These are phyloP conservation scores for Pythium angustatum DNA, from an alignment of 352 stramenopile species.

Conservation along the genomic window DNA sequence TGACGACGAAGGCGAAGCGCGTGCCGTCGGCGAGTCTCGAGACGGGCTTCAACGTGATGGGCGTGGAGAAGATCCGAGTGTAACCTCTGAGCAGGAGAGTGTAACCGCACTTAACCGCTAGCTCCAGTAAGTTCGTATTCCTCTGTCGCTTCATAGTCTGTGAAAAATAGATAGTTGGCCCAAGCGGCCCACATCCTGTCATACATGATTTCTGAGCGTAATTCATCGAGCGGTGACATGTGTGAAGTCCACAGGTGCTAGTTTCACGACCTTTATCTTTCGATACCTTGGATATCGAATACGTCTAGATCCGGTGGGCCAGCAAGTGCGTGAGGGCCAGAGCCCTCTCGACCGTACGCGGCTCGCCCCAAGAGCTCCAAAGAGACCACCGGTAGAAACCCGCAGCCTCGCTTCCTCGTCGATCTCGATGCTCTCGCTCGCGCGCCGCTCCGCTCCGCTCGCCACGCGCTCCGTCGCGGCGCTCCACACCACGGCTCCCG, in stretches of 20 bases:
- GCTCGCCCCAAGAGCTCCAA: neutral
- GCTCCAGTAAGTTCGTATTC: neutral
- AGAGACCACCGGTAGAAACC: constrained; percentile 15
- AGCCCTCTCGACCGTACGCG: constrained; percentile 19
- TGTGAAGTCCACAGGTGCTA: too few relatives aligned
- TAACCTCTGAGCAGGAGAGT: constrained; percentile 1
- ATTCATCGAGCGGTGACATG: too few relatives aligned
- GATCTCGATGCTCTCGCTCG: constrained; percentile 27
- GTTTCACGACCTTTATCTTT: neutral
- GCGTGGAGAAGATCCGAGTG: constrained; percentile 12
- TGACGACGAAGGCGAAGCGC: too few relatives aligned
- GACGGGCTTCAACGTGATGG: constrained; percentile 13
- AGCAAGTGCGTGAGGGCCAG: constrained; percentile 8
- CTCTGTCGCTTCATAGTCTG: neutral
- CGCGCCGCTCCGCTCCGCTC: constrained; percentile 22
- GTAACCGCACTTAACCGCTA: neutral
- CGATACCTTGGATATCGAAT: neutral
- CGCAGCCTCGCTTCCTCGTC: neutral
- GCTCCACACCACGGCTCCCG: constrained; percentile 25
- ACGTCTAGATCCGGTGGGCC: neutral
- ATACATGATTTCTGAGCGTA: neutral
- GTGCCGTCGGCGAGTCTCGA: too few relatives aligned
- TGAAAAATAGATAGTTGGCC: neutral
- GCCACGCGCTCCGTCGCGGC: constrained; percentile 22
- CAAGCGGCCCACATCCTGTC: neutral